Conservation (phyloP, 2,329 filamentous ascomycete genomes). For the Ophiostoma piceae region DNA sequence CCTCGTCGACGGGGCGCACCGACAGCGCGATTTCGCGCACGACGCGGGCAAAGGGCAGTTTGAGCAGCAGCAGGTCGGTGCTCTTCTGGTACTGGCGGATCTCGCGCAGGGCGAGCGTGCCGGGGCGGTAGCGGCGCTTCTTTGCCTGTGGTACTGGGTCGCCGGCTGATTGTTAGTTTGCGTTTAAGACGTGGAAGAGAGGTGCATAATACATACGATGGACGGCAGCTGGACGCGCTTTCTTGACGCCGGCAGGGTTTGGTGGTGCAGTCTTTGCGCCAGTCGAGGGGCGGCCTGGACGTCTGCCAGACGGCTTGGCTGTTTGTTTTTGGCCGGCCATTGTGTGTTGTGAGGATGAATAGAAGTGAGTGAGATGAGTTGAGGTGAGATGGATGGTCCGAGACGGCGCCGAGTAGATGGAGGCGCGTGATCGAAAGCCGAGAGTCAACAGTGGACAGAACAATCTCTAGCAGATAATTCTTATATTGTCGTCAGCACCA, state of each 20-base stretch:
- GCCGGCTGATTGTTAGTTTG: conserved; percentile 52
- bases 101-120: conserved; percentile 83
- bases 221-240: conserved; percentile 1
- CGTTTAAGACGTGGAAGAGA: no score
- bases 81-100: conserved; percentile 86
- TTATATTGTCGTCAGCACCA: not conserved
- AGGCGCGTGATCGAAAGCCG: not conserved
- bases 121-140: conserved; percentile 64
- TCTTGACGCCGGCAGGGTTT: conserved; percentile 11
- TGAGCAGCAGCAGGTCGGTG: conserved; percentile 78
- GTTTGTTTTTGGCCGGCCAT: conserved; percentile 18
- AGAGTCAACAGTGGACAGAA: not conserved
- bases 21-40: conserved; percentile 70
- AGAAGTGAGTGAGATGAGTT: not conserved
- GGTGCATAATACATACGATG: conserved; percentile 21
- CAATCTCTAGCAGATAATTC: not conserved
- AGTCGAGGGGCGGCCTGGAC: conserved; percentile 17
- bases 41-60: conserved; percentile 73
- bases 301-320: conserved; percentile 11
- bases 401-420: not conserved
- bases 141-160: conserved; percentile 62
- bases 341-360: not conserved
- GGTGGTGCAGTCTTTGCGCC: conserved; percentile 11
- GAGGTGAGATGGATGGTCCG: not conserved
- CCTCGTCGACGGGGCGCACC: conserved; percentile 57